Evolutionary conservation across 768 basidiomycete species (phyloP).

Genomic region (Naematelia encephala): DNA sequence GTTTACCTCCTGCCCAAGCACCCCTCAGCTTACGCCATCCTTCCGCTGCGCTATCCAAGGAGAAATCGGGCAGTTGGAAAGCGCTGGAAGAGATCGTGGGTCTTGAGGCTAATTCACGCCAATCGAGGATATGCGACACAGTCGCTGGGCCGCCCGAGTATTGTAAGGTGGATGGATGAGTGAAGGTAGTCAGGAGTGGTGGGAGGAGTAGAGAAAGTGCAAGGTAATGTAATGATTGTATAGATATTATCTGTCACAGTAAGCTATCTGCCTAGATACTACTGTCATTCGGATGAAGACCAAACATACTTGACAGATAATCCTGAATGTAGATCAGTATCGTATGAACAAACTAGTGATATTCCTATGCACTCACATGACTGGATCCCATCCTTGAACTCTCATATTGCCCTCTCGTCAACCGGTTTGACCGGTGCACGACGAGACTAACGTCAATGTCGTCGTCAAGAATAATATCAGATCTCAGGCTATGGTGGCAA

Average conservation of each 20-base stretch:
- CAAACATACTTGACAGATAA: conserved; percentile 72
- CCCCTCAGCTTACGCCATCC: conserved; percentile 65
- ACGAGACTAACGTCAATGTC: no score
- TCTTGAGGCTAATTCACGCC: conserved; percentile 88
- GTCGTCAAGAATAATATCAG: no score
- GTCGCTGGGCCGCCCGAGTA: conserved; percentile 47
- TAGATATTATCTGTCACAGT: conserved; percentile 72
- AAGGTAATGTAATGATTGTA: conserved; percentile 92
- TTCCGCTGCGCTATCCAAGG: conserved; percentile 31
- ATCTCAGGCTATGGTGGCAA: background rate
- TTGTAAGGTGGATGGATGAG: conserved; percentile 49
- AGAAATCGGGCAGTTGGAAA: conserved; percentile 5
- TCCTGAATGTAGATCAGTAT: conserved; percentile 26
- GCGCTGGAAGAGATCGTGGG: conserved; percentile 63
- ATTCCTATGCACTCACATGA: conserved; percentile 53
- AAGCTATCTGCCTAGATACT: background rate
- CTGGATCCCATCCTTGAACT: conserved; percentile 76
- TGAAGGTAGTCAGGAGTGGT: conserved; percentile 69
- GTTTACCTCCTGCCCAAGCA: conserved; percentile 76
- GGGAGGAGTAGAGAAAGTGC: conserved; percentile 79
- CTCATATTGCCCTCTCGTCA: conserved; percentile 9
- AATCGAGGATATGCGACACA: conserved; percentile 71
- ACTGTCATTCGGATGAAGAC: background rate
- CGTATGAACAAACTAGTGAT: background rate
- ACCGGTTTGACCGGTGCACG: no score